Base-by-base conservation (phyloP, 2,329 filamentous ascomycete species). In the Monascus ruber region DNA sequence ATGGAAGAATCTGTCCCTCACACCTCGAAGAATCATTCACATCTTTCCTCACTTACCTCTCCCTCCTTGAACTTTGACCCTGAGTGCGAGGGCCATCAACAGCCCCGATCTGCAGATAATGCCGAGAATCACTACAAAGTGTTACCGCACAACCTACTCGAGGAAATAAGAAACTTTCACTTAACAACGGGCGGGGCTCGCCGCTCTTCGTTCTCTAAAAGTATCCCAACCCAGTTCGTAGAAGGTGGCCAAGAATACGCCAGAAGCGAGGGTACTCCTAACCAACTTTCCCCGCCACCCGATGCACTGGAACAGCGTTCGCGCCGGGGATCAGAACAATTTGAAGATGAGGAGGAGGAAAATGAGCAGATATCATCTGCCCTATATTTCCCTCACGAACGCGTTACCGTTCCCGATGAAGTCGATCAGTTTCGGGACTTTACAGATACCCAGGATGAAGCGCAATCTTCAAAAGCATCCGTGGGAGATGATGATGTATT, bases 301-400 rank as follows among this genome's bases (percentile, higher is more conserved):
- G 51, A 51, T 35, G 50, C 50, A 5, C 40, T 51, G 24, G 48
- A 53, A 35, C 42, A 45, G 34, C 54, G 49, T 33, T 48, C 46
- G 6, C 46, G 40, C 33, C 47, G 47, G 26, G 47, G 42, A 25
- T 49, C 50, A 5, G 46, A 47, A 6, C 55, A 52, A 24, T 62
- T 64, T 25, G 72, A 72, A 28, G 71, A 74, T 35, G 71, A 76
- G n/a, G 73, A 76, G 28, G 76, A 76, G 4, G 74, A 77, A 42
- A 66, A 68, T 40, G 77, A 81, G 53, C 75, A 78, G 43, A 81
- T 81, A 31, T 77, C 75, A 1, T 79, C 76, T 26, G 77, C 77
- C 8, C 64, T 77, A 28, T 81, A 81, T 53, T 79, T 76, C 46
- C 77, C 77, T 24, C 77, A 81, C 59, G 71, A 76, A 47, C 70